Percentiles rank a stretch among this genome's conserved stretches.
Conservation (phyloP, 1,139 yeast species). For the Kazachstania sp. region DNA sequence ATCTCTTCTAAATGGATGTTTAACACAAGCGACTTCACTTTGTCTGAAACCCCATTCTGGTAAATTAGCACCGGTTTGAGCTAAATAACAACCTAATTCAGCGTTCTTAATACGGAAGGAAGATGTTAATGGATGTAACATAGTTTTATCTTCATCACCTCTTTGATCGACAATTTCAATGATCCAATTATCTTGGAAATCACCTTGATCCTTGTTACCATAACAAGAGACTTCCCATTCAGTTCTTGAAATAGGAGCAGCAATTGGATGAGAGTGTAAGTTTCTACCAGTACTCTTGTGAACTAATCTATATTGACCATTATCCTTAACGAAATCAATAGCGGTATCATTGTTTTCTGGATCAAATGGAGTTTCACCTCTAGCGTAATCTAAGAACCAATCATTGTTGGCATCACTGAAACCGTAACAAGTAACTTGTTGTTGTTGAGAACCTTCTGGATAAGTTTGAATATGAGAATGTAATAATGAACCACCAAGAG, state of each 20-base stretch:
- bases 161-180: conserved; percentile 78
- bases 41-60: conserved; percentile 99
- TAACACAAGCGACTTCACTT: conserved; percentile 87
- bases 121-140: conserved; percentile 80
- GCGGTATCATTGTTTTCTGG: conserved; percentile 40
- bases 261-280: conserved; percentile 77
- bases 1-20: conserved; percentile 69
- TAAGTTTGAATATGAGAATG: conserved; percentile 94
- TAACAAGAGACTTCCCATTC: conserved; percentile 88
- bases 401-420: conserved; percentile 90
- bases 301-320: conserved; percentile 64
- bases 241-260: conserved; percentile 64
- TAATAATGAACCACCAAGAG: conserved; percentile 83
- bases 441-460: conserved; percentile 95
- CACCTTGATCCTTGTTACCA: conserved; percentile 82
- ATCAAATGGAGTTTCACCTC: conserved; percentile 14
- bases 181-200: conserved; percentile 86
- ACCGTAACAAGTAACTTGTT: conserved; percentile 89
- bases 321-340: conserved; percentile 56
- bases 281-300: conserved; percentile 83
- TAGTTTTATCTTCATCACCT: conserved; percentile 57
- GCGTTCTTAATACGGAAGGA: conserved; percentile 70
- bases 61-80: conserved; percentile 67
- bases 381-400: conserved; percentile 42
- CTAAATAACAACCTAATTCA: conserved; percentile 72